These are phyloP conservation scores for Rhododendron henanense DNA, from an alignment of 148 eudicot species.

Conservation along the genomic window DNA sequence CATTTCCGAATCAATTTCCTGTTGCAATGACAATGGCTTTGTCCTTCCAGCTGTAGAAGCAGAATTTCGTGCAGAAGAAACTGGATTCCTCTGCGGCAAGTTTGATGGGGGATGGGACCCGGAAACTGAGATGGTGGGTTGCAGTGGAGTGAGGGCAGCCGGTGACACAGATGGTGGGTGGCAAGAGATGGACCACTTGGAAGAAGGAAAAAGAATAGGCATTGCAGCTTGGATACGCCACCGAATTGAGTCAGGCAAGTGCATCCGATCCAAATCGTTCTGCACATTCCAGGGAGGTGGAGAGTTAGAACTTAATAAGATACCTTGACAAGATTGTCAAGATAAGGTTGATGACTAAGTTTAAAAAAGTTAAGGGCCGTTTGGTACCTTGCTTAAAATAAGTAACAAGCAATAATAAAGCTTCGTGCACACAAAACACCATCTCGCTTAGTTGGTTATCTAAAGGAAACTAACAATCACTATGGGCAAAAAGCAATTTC, in stretches of 20 bases:
- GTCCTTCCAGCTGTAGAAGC: slow-evolving; percentile 40
- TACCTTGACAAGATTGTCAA: background rate
- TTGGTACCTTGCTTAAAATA: background rate
- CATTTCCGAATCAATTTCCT: slow-evolving; percentile 55
- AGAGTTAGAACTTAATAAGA: background rate
- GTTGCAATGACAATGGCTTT: slow-evolving; percentile 42
- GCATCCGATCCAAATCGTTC: slow-evolving; percentile 86
- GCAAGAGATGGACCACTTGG: slow-evolving; percentile 49
- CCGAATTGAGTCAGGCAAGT: slow-evolving; percentile 66
- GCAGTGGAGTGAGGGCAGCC: slow-evolving; percentile 52
- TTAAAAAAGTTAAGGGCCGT: background rate
- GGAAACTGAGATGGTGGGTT: slow-evolving; percentile 43
- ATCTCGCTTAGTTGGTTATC: background rate
- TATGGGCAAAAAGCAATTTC: background rate
- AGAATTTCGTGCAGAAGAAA: slow-evolving; percentile 33
- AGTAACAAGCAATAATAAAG: background rate
- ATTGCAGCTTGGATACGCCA: slow-evolving; percentile 89
- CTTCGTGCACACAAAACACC: background rate
- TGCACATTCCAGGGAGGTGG: slow-evolving; percentile 26
- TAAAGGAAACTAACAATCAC: background rate
- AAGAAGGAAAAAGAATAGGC: slow-evolving; percentile 57
- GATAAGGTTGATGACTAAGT: background rate
- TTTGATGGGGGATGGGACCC: slow-evolving; percentile 27
- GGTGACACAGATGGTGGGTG: slow-evolving; percentile 60
- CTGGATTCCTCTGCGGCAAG: slow-evolving; percentile 34